Base-by-base conservation (phyloP, 1,284 basidiomycete genomes). In the Pseudomicrostroma phylloplanum region DNA sequence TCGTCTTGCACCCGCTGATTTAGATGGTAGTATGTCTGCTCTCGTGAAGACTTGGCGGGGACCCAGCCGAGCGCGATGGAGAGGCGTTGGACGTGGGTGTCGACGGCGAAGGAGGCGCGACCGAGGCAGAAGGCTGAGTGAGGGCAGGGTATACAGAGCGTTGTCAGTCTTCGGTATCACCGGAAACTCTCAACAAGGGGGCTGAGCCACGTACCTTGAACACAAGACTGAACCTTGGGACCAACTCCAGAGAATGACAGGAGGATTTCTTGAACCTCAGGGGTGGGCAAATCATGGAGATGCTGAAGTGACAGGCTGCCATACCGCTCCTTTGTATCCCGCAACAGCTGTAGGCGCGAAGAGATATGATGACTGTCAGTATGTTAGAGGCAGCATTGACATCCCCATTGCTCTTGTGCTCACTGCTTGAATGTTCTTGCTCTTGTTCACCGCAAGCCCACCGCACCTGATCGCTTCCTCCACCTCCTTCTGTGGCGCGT, bases 211-310 rank as follows among this genome's bases (percentile, higher is more conserved):
- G 30, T 36, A 36, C 30, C 30, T 36, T n/a, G 43, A 6, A 90
- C 88, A 71, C 89, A 90, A 6, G 86, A 85, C 0, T 88, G 88
- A 0, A 88, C 89, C 80, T 90, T 90, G 1, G 87, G 86, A 0
- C 89, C 89, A 2, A 90, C 87, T 0, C 88, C 87, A 57, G 70
- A 68, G 64, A 73, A 71, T 12, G 53, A 25, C 12, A 73, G 66
- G 43, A 73, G 61, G 61, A 73, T 86, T 64, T 83, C 80, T 87
- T 89, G 89, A 23, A 86, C 85, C 40, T 84, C 83, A 42, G 85
- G 84, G 72, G 89, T 84, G 0, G 83, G 69, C 46, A 80, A 64
- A 53, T 70, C 26, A 60, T 83, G 80, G n/a, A 80, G 69, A 60
- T 80, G 78, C 57, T 82, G 80, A 0, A 86, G 81, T 11, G 69